Base-by-base conservation (phyloP, 2,329 filamentous ascomycete species). In the Colletotrichum melonis region DNA sequence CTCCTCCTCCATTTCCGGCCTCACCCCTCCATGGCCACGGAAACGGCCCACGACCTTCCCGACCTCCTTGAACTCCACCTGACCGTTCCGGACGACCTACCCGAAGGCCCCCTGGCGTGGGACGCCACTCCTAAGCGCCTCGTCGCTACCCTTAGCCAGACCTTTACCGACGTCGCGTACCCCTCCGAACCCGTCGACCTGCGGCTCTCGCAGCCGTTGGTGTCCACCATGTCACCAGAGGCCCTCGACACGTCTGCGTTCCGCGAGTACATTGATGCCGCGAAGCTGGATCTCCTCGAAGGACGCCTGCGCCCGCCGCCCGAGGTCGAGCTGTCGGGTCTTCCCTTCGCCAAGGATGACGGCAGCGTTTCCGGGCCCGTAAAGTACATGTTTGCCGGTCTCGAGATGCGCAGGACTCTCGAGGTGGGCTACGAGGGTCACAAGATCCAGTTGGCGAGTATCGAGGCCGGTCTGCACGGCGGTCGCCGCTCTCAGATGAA, bases 401-500 rank as follows among this genome's bases (percentile, higher is more conserved):
- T 89, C 1, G 88, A 91, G 76, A 81, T 90, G 52, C 87, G 86
- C 58, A 86, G 87, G 70, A 79, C 82, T 28, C 79, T 86, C 59
- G 81, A 85, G 11, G 79, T 85, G 52, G 78, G 82, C 2, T 87
- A 85, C 78, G 74, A 81, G 7, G 84, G 82, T 56, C 85, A 87
- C 79, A 85, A 78, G 12, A 80, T 91, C 9, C 83, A 82, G 8
- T 90, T 90, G 82, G 87, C 84, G 24, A 86, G 83, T 76, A 83
- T 90, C 74, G 86, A 90, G 73, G 87, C 84, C 5, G 88, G 88
- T 0, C 83, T 84, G 63, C 85, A 87, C 71, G 86, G 86, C 63
- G 88, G 88, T 6, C 85, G 85, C 14, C 83, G 87, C n/a, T 84
- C 86, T 24, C 86, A 89, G 76, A 78, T 91, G 28, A 84, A 82